Evolutionary conservation across 108 stramenopile species (phyloP), one percentile per base, ranked within the genome.

Genomic region (Cyclotella cryptica): DNA sequence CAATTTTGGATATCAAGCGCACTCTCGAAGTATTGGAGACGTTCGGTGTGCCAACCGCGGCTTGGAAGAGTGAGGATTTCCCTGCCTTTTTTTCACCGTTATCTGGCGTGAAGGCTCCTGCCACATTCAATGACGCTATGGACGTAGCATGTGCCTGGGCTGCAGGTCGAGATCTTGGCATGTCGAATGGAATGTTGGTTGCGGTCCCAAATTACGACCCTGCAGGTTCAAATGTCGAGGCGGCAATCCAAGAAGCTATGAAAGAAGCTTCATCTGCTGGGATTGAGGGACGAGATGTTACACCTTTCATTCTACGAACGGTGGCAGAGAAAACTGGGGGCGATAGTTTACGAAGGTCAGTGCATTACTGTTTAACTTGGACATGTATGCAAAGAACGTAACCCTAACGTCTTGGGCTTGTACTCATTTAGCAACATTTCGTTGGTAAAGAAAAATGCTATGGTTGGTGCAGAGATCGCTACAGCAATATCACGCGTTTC

Each of bases 1-100:
- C 91, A 39, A 97, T 99, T 55, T 77, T 99, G 46, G 99, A 99
- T 80, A 93, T 99, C 26, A 74, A 74, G 10, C 73, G 92, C 10
- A 99, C 99, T 0, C 81, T 99, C 26, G 98, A 99, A 89, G 92
- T 93, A n/a, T 79, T 99, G 58, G 99, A 99, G 83, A 98, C 98
- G 11, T 83, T 93, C 60, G 91, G 95, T 30, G 98, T 99, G 5
- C 93, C 98, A 11, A 88, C 95, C 7, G 82, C 90, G 11, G 83
- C 87, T 0, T 96, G 84, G 87, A 69, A 85, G 73, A 81, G 87
- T 3, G 87, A 95, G 68, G 93, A 96, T 35, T 99, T 99, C 75
- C 98, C 99, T 14, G 97, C 98, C 10, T 99, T 99, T 72, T 98
- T 99, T 80, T 97, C 96, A n/a, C 93, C 93, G 0, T 27, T 70